A percentile compares a stretch with the other conserved stretches of the same genome.
Evolutionary conservation across 2,329 filamentous ascomycete species (phyloP).

Genomic region (Chaetomium globosum): DNA sequence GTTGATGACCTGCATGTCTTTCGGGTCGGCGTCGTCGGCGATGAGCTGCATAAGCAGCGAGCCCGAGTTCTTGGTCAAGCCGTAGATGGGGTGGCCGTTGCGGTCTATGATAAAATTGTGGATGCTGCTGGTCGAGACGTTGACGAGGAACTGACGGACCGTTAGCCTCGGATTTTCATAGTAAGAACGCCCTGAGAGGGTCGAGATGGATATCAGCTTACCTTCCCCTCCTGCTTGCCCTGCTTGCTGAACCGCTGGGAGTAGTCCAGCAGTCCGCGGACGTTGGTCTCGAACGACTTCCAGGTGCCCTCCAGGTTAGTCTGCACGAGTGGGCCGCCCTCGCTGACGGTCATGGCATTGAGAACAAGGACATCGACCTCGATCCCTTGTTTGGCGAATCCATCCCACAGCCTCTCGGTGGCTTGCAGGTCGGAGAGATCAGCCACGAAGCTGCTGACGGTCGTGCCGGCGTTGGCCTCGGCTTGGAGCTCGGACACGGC

Average conservation of each 20-base stretch:
- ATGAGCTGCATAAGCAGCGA: conserved; percentile 45
- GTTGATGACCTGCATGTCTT: conserved; percentile 45
- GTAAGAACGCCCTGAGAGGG: not conserved
- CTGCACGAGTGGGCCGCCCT: conserved; percentile 35
- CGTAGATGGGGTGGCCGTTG: conserved; percentile 39
- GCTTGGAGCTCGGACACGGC: conserved; percentile 26
- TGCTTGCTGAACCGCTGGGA: conserved; percentile 44
- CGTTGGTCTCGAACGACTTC: conserved; percentile 39
- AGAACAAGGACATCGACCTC: conserved; percentile 44
- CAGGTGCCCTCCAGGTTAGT: conserved; percentile 35
- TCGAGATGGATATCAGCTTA: conserved; percentile 9
- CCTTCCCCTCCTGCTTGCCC: conserved; percentile 30
- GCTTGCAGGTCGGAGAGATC: conserved; percentile 35
- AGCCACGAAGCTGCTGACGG: conserved; percentile 43
- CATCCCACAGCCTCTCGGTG: conserved; percentile 41
- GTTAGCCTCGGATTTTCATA: not conserved
- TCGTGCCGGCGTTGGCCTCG: conserved; percentile 26
- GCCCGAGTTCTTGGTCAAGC: conserved; percentile 45
- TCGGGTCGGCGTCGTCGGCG: conserved; percentile 42
- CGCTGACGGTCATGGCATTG: conserved; percentile 37
- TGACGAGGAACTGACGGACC: conserved; percentile 39
- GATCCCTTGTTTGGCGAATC: conserved; percentile 31
- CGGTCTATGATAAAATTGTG: conserved; percentile 36
- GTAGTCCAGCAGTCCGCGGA: conserved; percentile 40
- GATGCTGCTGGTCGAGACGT: conserved; percentile 39